Evolutionary conservation across 2,329 filamentous ascomycete species (phyloP).

Genomic region (Alternaria dauci): DNA sequence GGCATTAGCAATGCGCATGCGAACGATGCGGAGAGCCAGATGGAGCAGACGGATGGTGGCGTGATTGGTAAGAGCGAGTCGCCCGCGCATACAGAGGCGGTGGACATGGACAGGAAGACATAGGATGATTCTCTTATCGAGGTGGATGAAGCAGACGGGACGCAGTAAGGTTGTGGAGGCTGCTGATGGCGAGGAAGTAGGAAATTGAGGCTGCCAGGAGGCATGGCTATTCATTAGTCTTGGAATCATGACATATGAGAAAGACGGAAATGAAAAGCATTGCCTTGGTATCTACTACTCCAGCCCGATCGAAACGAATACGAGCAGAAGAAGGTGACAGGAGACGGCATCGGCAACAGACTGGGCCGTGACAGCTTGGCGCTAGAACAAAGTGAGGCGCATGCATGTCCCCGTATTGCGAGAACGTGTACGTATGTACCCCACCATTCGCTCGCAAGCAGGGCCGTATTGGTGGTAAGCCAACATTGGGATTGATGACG

Average conservation of each 20-base stretch:
- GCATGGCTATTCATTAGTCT: neutral
- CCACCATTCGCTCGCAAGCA: conserved; percentile 5
- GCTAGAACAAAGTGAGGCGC: neutral
- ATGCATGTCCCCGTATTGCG: neutral
- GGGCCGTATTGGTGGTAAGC: neutral
- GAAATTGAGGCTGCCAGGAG: neutral
- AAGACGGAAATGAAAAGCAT: neutral
- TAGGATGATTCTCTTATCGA: conserved; percentile 3
- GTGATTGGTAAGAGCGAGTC: conserved; percentile 21
- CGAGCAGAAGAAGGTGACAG: neutral
- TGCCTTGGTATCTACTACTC: neutral
- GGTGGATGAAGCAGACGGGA: no score
- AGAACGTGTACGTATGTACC: neutral
- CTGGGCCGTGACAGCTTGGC: neutral
- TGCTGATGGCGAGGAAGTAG: neutral
- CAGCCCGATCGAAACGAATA: neutral
- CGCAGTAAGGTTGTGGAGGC: neutral
- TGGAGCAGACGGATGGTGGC: conserved; percentile 2
- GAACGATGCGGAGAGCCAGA: conserved; percentile 44
- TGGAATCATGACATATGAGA: neutral
- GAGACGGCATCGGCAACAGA: neutral
- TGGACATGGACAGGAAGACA: conserved; percentile 20
- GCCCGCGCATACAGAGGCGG: conserved; percentile 24
- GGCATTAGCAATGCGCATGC: conserved; percentile 50
- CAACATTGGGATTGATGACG: neutral